A percentile compares a stretch with the other conserved stretches of the same genome.
Evolutionary conservation across 441 rosid genomes (phyloP).

Genomic region (Euphorbia schlechtendalii): DNA sequence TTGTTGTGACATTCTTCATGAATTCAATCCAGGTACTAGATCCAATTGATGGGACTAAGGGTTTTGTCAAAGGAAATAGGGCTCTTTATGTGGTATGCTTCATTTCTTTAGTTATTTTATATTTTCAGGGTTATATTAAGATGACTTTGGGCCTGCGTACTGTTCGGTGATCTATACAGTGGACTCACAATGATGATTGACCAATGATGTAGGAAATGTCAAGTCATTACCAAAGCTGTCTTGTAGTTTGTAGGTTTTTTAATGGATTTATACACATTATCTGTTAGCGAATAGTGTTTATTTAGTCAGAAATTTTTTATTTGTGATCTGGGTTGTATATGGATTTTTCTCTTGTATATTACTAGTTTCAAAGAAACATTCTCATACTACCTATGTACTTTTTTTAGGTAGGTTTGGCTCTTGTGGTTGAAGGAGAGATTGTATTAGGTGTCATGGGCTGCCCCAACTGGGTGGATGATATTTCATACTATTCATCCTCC

Average conservation of each 20-base stretch:
- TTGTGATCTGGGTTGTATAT: not conserved
- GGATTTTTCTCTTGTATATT: too few relatives aligned
- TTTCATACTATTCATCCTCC: slow-evolving; percentile 21
- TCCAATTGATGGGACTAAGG: slow-evolving; percentile 89
- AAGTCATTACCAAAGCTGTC: not conserved
- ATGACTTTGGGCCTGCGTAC: too few relatives aligned
- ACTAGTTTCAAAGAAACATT: not conserved
- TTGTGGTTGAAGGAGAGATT: slow-evolving; percentile 71
- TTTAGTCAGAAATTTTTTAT: not conserved
- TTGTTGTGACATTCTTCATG: slow-evolving; percentile 11
- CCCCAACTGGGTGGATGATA: slow-evolving; percentile 63
- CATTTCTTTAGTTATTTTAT: slow-evolving; percentile 5
- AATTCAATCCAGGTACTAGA: slow-evolving; percentile 60
- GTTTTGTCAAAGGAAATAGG: slow-evolving; percentile 66
- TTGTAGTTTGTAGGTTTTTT: not conserved
- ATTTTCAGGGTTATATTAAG: not conserved
- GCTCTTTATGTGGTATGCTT: slow-evolving; percentile 77
- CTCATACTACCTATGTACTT: not conserved
- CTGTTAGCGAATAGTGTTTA: not conserved
- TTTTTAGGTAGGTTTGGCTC: slow-evolving; percentile 81
- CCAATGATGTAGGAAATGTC: not conserved
- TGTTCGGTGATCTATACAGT: too few relatives aligned
- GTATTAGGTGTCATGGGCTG: slow-evolving; percentile 82
- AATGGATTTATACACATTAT: not conserved
- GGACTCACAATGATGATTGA: not conserved